Evolutionary conservation across 2,329 filamentous ascomycete genomes (phyloP).

Genomic region (Aspergillus felis): DNA sequence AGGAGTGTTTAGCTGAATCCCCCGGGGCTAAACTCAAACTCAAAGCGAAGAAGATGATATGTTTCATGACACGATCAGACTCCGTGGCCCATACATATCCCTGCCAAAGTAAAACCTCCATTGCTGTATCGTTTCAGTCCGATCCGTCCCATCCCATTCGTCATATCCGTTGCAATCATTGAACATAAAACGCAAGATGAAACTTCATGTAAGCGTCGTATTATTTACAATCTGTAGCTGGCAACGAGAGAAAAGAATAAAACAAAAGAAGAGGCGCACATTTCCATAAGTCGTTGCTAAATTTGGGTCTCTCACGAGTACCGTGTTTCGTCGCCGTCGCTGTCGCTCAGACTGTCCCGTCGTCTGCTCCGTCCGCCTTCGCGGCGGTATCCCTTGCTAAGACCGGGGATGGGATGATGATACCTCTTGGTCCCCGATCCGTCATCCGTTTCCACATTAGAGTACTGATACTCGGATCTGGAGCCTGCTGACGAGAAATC

Average conservation of each 20-base stretch:
- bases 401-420: slow-evolving; percentile 53
- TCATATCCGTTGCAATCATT: neutral
- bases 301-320: slow-evolving; percentile 15
- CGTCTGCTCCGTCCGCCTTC: slow-evolving; percentile 38
- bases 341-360: slow-evolving; percentile 54
- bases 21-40: no score
- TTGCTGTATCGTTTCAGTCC: neutral
- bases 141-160: neutral
- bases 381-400: slow-evolving; percentile 45
- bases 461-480: slow-evolving; percentile 39
- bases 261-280: neutral
- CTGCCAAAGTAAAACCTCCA: neutral
- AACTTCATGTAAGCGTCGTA: neutral
- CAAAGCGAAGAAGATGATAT: no score
- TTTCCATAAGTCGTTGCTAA: neutral
- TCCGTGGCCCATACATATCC: neutral
- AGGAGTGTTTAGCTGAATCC: no score
- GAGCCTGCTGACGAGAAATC: slow-evolving; percentile 39
- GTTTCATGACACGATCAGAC: neutral
- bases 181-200: neutral
- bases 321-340: slow-evolving; percentile 41
- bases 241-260: neutral
- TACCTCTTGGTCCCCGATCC: slow-evolving; percentile 53
- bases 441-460: slow-evolving; percentile 39
- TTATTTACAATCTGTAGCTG: neutral